Conservation (phyloP, 1,139 yeast genomes). For the Pichia sp. region DNA sequence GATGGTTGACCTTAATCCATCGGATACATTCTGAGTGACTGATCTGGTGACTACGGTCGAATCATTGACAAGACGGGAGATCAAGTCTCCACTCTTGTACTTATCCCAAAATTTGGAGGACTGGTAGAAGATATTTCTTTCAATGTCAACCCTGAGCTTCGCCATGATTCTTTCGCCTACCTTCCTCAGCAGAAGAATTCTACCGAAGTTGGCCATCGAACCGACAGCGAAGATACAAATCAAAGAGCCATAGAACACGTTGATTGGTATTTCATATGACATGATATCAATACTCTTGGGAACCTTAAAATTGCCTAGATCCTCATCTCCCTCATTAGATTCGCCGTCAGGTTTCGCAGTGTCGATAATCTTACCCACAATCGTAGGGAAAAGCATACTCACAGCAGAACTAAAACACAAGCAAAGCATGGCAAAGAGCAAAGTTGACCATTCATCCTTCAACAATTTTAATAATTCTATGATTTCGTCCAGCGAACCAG, state of each 20-base stretch:
- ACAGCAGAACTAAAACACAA: conserved; percentile 32
- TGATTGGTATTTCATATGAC: conserved; percentile 25
- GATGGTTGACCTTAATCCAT: conserved; percentile 50
- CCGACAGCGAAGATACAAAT: conserved; percentile 43
- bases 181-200: conserved; percentile 44
- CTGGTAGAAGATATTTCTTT: conserved; percentile 48
- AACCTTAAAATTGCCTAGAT: conserved; percentile 7
- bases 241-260: conserved; percentile 28
- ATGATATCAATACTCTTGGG: conserved; percentile 24
- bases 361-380: conserved; percentile 40
- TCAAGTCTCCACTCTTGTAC: conserved; percentile 56
- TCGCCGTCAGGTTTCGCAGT: conserved; percentile 42
- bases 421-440: conserved; percentile 29
- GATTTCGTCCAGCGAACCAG: conserved; percentile 29
- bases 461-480: conserved; percentile 28
- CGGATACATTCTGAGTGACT: conserved; percentile 52
- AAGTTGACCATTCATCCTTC: conserved; percentile 29
- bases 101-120: conserved; percentile 55
- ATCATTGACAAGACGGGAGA: conserved; percentile 52
- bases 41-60: conserved; percentile 52
- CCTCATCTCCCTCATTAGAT: conserved; percentile 9
- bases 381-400: conserved; percentile 45
- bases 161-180: conserved; percentile 55
- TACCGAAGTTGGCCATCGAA: conserved; percentile 49
- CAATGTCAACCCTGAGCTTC: conserved; percentile 46